Percentiles rank a stretch among this genome's conserved stretches.
phyloP scores from a whole-genome alignment of 2,329 filamentous ascomycete species.

The Xylaria sp. region DNA sequence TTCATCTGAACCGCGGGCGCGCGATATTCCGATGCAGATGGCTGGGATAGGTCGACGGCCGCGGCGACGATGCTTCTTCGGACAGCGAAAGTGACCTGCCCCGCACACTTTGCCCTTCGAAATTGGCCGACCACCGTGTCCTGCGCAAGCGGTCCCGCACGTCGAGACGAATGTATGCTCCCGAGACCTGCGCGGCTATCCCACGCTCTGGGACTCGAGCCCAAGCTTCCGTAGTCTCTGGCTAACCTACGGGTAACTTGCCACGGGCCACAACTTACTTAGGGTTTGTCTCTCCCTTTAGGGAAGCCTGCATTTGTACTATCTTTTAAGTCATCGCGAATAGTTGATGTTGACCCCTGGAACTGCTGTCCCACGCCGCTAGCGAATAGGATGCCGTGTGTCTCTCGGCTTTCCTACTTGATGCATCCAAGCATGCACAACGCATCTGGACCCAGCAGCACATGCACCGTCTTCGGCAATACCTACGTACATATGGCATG shows the following conservation, averaged over 20 bases:
- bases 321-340: slow-evolving; percentile 1
- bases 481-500: slow-evolving; percentile 3
- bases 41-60: background rate
- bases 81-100: background rate
- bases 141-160: background rate
- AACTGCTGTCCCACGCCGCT: background rate
- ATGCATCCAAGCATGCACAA: too few species aligned
- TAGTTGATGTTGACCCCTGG: background rate
- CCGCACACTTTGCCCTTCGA: background rate
- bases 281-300: slow-evolving; percentile 1
- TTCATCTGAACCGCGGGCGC: background rate
- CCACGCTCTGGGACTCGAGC: too few species aligned
- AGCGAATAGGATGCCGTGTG: slow-evolving; percentile 7
- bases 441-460: too few species aligned
- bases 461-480: slow-evolving; percentile 12
- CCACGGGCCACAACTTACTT: background rate
- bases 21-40: background rate
- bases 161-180: background rate
- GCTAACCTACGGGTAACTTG: background rate
- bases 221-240: background rate
- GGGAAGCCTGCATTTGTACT: slow-evolving; percentile 14
- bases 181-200: slow-evolving; percentile 2
- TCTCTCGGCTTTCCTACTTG: slow-evolving; percentile 7
- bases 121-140: slow-evolving; percentile 3
- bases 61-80: background rate